These are phyloP conservation scores for Leavenworthia alabamica DNA, from an alignment of 345 rosid genomes.

Conservation along the genomic window DNA sequence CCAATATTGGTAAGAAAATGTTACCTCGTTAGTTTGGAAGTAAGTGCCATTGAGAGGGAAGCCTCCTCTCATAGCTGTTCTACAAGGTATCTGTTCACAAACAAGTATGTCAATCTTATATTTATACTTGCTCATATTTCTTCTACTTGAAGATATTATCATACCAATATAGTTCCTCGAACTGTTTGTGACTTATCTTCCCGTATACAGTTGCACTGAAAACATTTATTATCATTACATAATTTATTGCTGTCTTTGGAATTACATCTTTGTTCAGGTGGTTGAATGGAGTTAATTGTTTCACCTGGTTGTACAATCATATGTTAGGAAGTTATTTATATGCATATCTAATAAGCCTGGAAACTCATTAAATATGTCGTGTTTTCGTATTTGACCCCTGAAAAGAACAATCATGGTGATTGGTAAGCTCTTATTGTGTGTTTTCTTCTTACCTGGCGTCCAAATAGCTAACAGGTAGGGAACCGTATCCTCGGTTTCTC, in stretches of 20 bases:
- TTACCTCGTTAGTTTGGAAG: slow-evolving; percentile 90
- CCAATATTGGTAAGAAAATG: not conserved
- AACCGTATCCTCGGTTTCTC: slow-evolving; percentile 64
- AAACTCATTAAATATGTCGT: not conserved
- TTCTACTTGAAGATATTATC: not conserved
- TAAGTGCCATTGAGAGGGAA: slow-evolving; percentile 94
- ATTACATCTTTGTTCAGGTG: slow-evolving; percentile 46
- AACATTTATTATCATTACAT: slow-evolving; percentile 55
- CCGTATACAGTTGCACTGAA: slow-evolving; percentile 53
- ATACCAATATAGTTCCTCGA: slow-evolving; percentile 85
- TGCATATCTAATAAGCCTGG: not conserved
- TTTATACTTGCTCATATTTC: too few species aligned
- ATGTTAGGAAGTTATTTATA: not conserved
- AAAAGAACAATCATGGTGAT: not conserved
- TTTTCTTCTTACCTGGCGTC: slow-evolving; percentile 64
- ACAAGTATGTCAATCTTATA: too few species aligned
- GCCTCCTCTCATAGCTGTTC: slow-evolving; percentile 90
- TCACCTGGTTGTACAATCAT: slow-evolving; percentile 45
- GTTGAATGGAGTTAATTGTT: slow-evolving; percentile 58
- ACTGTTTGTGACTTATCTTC: slow-evolving; percentile 64
- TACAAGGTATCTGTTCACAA: slow-evolving; percentile 67
- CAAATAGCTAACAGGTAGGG: slow-evolving; percentile 83
- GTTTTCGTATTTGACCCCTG: not conserved
- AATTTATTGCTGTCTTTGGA: slow-evolving; percentile 38
- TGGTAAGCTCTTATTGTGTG: not conserved